Evolutionary conservation across 352 stramenopile genomes (phyloP).

Genomic region (Saprolegnia diclina): DNA sequence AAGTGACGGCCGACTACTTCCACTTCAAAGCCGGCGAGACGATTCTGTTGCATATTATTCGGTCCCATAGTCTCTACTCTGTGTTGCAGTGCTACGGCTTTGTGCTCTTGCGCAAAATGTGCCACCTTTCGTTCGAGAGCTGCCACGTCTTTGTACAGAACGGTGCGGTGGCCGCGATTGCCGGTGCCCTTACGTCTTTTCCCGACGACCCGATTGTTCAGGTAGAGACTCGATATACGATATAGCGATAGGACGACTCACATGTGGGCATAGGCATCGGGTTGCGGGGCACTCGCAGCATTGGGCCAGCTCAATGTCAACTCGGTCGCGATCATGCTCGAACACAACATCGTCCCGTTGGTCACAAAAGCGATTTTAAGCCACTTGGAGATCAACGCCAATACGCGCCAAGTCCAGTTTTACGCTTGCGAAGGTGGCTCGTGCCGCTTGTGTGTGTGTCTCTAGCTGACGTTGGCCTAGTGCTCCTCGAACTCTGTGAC

Average conservation of each 20-base stretch:
- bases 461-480: conserved; percentile 26
- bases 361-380: conserved; percentile 44
- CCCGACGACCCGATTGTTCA: conserved; percentile 64
- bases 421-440: conserved; percentile 63
- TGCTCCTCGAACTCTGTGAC: conserved; percentile 57
- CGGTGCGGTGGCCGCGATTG: conserved; percentile 47
- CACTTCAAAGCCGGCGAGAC: conserved; percentile 52
- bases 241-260: not conserved
- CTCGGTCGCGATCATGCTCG: conserved; percentile 30
- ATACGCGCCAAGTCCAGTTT: conserved; percentile 72
- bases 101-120: conserved; percentile 69
- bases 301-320: conserved; percentile 49
- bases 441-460: not conserved
- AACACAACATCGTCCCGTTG: conserved; percentile 39
- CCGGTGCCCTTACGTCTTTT: conserved; percentile 58
- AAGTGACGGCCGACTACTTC: conserved; percentile 62
- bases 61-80: conserved; percentile 46
- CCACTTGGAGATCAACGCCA: conserved; percentile 62
- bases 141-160: conserved; percentile 58
- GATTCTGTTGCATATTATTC: conserved; percentile 52
- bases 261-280: conserved; percentile 36
- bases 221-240: not conserved
- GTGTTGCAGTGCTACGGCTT: conserved; percentile 73
- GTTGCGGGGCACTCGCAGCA: conserved; percentile 53
- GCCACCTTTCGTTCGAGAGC: conserved; percentile 57